Evolutionary conservation across 1,139 yeast genomes (phyloP), one percentile per base, ranked within the genome.

Genomic region (Hyphopichia fennica): DNA sequence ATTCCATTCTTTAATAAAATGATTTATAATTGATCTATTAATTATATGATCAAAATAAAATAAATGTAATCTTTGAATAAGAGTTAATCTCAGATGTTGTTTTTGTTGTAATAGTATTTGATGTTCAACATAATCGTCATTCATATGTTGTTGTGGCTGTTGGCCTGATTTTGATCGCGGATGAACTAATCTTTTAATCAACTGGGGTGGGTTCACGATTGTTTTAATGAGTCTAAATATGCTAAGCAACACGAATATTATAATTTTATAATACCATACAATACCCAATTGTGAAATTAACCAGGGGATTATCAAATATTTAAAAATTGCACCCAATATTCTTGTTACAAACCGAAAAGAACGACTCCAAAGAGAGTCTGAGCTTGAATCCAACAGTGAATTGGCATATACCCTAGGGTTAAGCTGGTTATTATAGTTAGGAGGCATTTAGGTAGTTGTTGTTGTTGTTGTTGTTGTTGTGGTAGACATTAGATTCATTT

Each of bases 201-300:
- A 5, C n/a, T 20, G 37, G 7, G 43, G n/a, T 4, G 34, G 34
- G 8, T 20, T 40, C 33, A 37, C 19, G 4, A 37, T 4, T 22
- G 11, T 16, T 13, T 28, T 29, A n/a, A 23, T 15, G 18, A 33
- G 11, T 11, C 41, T 25, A 7, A 30, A 10, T 6, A 32, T 4
- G 10, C 23, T 11, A 8, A 32, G 14, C 16, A 4, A 4, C 4
- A 32, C 3, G 13, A 18, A 32, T n/a, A 32, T 10, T 4, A 32
- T 13, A 10, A 32, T 32, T 18, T 18, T 22, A 18, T n/a, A 32
- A 14, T 18, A 30, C 35, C 39, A 41, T 5, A 35, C 20, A n/a
- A 40, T n/a, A 7, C 44, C 44, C 8, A 41, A 19, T n/a, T 41
- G 37, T 20, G 34, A 35, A n/a, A 41, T 10, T 22, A 41, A 39